Evolutionary conservation across 2,329 filamentous ascomycete genomes (phyloP).

Genomic region (Chrysosporium keratinophilum): DNA sequence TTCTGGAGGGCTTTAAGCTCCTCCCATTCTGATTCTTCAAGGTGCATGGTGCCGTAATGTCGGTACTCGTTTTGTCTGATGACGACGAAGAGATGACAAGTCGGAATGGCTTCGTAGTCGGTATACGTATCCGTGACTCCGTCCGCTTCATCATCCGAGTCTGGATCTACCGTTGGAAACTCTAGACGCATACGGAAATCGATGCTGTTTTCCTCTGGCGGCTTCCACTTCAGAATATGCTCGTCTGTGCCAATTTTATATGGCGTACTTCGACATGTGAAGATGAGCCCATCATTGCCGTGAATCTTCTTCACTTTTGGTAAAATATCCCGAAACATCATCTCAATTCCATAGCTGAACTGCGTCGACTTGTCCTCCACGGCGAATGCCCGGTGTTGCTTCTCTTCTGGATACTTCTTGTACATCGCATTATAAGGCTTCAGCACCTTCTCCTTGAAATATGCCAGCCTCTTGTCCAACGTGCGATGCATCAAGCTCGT

Average conservation of each 20-base stretch:
- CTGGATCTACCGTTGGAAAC: constrained; percentile 62
- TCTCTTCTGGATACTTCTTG: constrained; percentile 63
- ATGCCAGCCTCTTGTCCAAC: constrained; percentile 78
- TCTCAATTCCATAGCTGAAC: constrained; percentile 74
- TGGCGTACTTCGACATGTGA: constrained; percentile 79
- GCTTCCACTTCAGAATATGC: constrained; percentile 97
- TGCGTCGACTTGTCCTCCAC: constrained; percentile 85
- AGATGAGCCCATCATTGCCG: constrained; percentile 93
- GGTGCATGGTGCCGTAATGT: constrained; percentile 54
- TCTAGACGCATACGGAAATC: constrained; percentile 74
- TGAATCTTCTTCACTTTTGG: constrained; percentile 63
- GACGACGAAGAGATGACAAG: constrained; percentile 61
- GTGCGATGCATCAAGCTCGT: constrained; percentile 66
- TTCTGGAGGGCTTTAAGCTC: constrained; percentile 60
- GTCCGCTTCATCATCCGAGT: constrained; percentile 56
- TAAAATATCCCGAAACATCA: constrained; percentile 83
- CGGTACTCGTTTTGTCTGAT: constrained; percentile 56
- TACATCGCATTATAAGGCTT: constrained; percentile 66
- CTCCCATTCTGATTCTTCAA: constrained; percentile 75
- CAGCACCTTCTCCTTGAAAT: constrained; percentile 69
- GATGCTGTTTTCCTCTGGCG: constrained; percentile 85
- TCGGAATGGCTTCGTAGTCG: constrained; percentile 72
- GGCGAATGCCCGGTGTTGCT: constrained; percentile 61
- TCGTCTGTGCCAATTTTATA: constrained; percentile 87
- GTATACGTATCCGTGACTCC: constrained; percentile 52